Evolutionary conservation across 2,329 filamentous ascomycete genomes (phyloP).

Genomic region (Dothistroma septosporum): DNA sequence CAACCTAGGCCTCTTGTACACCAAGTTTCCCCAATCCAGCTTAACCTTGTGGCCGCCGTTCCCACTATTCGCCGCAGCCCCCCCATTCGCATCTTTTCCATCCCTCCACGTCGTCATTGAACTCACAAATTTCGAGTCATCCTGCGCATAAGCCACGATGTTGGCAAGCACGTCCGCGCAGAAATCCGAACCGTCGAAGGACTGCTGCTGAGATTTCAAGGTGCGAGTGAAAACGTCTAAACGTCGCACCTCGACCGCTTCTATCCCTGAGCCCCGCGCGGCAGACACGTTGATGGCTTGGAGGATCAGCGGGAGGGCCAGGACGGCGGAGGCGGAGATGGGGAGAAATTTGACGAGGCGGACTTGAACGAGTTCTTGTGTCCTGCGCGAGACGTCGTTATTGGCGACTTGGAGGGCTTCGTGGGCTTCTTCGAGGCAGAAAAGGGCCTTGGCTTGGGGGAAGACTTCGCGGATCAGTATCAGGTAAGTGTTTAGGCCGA

Average conservation of each 20-base stretch:
- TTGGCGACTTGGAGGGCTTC: slow-evolving; percentile 20
- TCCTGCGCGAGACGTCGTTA: slow-evolving; percentile 20
- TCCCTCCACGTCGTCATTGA: slow-evolving; percentile 20
- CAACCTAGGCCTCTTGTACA: slow-evolving; percentile 22
- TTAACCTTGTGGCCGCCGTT: slow-evolving; percentile 15
- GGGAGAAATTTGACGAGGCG: slow-evolving; percentile 20
- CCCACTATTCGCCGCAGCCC: slow-evolving; percentile 1
- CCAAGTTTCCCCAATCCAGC: slow-evolving; percentile 23
- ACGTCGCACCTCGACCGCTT: slow-evolving; percentile 17
- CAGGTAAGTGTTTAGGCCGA: slow-evolving; percentile 22
- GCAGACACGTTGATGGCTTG: slow-evolving; percentile 24
- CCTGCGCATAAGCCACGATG: slow-evolving; percentile 22
- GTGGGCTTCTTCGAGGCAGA: slow-evolving; percentile 20
- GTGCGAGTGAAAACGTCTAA: slow-evolving; percentile 22
- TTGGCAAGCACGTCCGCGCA: slow-evolving; percentile 21
- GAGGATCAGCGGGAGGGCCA: slow-evolving; percentile 17
- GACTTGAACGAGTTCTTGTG: slow-evolving; percentile 23
- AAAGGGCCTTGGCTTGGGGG: slow-evolving; percentile 13
- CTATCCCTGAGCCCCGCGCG: slow-evolving; percentile 19
- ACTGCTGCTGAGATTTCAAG: slow-evolving; percentile 20
- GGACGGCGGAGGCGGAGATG: slow-evolving; percentile 18
- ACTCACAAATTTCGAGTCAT: slow-evolving; percentile 19
- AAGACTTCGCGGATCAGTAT: slow-evolving; percentile 19
- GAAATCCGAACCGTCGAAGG: slow-evolving; percentile 23
- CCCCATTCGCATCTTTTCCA: slow-evolving; percentile 14